phyloP scores from a whole-genome alignment of 106 monocot species.

The Dendrobium huoshanense region DNA sequence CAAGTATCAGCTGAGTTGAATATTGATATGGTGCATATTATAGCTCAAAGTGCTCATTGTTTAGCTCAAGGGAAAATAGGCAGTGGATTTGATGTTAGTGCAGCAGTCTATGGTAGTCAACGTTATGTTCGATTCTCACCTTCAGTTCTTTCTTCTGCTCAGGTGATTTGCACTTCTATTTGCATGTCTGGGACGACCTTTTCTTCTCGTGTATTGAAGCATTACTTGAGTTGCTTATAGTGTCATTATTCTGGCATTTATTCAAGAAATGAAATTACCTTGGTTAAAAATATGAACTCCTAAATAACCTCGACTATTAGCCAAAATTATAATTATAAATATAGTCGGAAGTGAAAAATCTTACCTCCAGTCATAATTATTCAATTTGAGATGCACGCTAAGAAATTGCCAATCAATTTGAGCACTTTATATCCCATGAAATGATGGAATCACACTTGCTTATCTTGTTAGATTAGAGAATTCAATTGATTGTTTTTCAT shows the following conservation, averaged over 20 bases:
- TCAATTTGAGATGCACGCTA: too few relatives aligned
- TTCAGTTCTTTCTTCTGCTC: slow-evolving; percentile 66
- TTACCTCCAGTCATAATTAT: too few relatives aligned
- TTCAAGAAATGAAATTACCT: background rate
- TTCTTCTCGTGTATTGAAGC: background rate
- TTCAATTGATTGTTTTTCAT: too few relatives aligned
- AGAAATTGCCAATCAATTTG: too few relatives aligned
- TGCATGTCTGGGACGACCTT: background rate
- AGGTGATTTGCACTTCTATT: slow-evolving; percentile 36
- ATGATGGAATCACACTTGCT: too few relatives aligned
- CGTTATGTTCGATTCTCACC: slow-evolving; percentile 89
- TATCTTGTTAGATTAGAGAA: too few relatives aligned
- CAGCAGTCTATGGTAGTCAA: slow-evolving; percentile 97
- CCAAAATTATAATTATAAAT: too few relatives aligned
- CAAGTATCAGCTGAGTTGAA: slow-evolving; percentile 17
- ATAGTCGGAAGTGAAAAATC: too few relatives aligned
- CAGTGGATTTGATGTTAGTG: slow-evolving; percentile 98
- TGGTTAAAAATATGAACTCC: background rate
- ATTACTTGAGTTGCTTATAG: background rate
- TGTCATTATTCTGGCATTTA: background rate
- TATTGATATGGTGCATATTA: slow-evolving; percentile 82
- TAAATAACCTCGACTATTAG: background rate
- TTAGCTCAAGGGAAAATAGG: slow-evolving; percentile 98
- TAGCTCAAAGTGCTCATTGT: slow-evolving; percentile 96
- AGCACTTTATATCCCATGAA: too few relatives aligned